Evolutionary conservation across 108 stramenopile genomes (phyloP).

Genomic region (Cyclotella cryptica): DNA sequence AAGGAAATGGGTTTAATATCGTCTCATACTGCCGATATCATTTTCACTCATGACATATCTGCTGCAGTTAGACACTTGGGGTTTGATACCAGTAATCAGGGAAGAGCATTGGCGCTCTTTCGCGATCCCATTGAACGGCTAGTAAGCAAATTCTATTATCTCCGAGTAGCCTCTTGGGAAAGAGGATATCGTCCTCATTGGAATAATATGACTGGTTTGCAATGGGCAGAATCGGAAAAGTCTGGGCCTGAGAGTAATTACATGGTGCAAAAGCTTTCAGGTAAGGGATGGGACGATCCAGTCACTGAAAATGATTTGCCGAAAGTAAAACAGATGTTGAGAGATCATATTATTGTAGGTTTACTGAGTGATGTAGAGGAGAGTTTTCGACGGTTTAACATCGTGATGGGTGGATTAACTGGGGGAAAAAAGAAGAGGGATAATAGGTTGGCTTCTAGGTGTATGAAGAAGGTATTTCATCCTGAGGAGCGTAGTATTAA

Average conservation of each 20-base stretch:
- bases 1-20: slow-evolving; percentile 40
- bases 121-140: slow-evolving; percentile 58
- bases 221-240: slow-evolving; percentile 44
- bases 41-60: slow-evolving; percentile 35
- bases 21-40: slow-evolving; percentile 28
- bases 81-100: slow-evolving; percentile 34
- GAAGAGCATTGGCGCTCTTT: slow-evolving; percentile 55
- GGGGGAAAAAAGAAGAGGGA: neutral
- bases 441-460: slow-evolving; percentile 1
- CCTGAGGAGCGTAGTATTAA: neutral
- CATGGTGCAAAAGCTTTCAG: slow-evolving; percentile 26
- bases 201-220: slow-evolving; percentile 48
- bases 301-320: slow-evolving; percentile 26
- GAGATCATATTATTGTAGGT: slow-evolving; percentile 29
- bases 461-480: slow-evolving; percentile 16
- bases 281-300: neutral
- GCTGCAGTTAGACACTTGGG: slow-evolving; percentile 30
- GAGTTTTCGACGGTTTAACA: slow-evolving; percentile 31
- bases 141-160: slow-evolving; percentile 61
- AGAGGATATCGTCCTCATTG: slow-evolving; percentile 53
- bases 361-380: slow-evolving; percentile 37
- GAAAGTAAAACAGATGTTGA: slow-evolving; percentile 21
- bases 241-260: slow-evolving; percentile 17
- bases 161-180: slow-evolving; percentile 59
- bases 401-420: slow-evolving; percentile 9